Percentiles rank a stretch among this genome's conserved stretches.
Conservation (phyloP, 2,329 filamentous ascomycete species). For the Zasmidium cellare region DNA sequence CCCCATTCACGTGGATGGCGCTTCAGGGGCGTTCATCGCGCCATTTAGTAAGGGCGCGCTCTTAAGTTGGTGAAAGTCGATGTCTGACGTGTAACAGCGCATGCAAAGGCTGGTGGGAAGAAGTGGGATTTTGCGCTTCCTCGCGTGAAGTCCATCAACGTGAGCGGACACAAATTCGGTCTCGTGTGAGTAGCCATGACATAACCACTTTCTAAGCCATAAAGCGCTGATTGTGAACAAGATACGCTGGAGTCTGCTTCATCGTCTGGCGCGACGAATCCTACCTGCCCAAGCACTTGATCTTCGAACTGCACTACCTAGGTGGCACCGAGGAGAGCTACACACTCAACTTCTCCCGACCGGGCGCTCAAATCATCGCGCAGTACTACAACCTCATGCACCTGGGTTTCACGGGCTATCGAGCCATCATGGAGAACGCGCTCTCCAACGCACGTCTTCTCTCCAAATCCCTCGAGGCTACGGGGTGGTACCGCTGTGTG, state of each 20-base stretch:
- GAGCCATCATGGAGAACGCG: constrained; percentile 65
- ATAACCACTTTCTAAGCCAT: background rate
- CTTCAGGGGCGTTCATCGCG: constrained; percentile 62
- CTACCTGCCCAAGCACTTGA: constrained; percentile 65
- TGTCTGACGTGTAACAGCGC: too few species aligned
- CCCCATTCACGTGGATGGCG: constrained; percentile 67
- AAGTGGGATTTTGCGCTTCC: constrained; percentile 66
- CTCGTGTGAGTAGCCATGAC: background rate
- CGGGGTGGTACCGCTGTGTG: constrained; percentile 65
- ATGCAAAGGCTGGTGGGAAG: too few species aligned
- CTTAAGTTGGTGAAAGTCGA: too few species aligned
- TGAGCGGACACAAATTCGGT: constrained; percentile 56
- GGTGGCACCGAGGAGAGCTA: constrained; percentile 71
- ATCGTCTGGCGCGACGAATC: constrained; percentile 67
- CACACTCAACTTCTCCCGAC: constrained; percentile 71
- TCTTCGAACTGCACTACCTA: constrained; percentile 71
- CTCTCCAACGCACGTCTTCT: constrained; percentile 65
- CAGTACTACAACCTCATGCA: constrained; percentile 75
- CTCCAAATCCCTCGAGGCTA: constrained; percentile 63
- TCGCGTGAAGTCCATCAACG: constrained; percentile 67
- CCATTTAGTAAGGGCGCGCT: constrained; percentile 60
- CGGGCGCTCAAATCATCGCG: constrained; percentile 67
- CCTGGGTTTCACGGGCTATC: constrained; percentile 66
- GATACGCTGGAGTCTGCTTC: constrained; percentile 63
- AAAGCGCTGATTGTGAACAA: background rate